Percentiles rank a stretch among this genome's conserved stretches.
These are phyloP conservation scores for Pseudogymnoascus sp. DNA, from an alignment of 2,329 filamentous ascomycete species.

Conservation along the genomic window DNA sequence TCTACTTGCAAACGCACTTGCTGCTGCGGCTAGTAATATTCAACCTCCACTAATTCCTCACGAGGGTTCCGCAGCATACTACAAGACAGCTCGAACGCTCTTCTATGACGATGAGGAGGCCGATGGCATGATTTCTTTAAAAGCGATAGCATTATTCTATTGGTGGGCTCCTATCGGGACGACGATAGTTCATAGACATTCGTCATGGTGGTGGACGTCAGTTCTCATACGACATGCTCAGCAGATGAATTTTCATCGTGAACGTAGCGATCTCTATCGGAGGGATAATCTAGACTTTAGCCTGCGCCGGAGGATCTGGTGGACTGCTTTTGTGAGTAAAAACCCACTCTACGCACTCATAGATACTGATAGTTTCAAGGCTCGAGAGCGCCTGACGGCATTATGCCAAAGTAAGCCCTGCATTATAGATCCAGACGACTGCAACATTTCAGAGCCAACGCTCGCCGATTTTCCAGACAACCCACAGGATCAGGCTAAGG, in stretches of 20 bases:
- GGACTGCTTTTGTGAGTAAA: constrained; percentile 31
- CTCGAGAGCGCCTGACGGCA: constrained; percentile 33
- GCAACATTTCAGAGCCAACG: constrained; percentile 31
- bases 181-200: constrained; percentile 31
- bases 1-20: constrained; percentile 32
- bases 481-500: constrained; percentile 24
- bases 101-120: constrained; percentile 35
- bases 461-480: constrained; percentile 32
- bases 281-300: constrained; percentile 18
- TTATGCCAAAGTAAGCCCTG: constrained; percentile 37
- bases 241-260: constrained; percentile 36
- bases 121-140: constrained; percentile 30
- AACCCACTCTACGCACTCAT: background rate
- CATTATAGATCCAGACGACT: constrained; percentile 36
- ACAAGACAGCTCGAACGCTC: constrained; percentile 31
- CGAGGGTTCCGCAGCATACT: constrained; percentile 32
- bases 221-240: constrained; percentile 36
- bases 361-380: constrained; percentile 11
- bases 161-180: constrained; percentile 37
- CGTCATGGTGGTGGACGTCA: constrained; percentile 39
- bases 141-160: constrained; percentile 34
- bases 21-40: constrained; percentile 34
- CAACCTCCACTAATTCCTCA: constrained; percentile 34
- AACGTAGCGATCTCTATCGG: constrained; percentile 24
- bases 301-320: constrained; percentile 34